Evolutionary conservation across 2,329 filamentous ascomycete genomes (phyloP), one percentile per base, ranked within the genome.

Genomic region (Colletotrichum lentis): DNA sequence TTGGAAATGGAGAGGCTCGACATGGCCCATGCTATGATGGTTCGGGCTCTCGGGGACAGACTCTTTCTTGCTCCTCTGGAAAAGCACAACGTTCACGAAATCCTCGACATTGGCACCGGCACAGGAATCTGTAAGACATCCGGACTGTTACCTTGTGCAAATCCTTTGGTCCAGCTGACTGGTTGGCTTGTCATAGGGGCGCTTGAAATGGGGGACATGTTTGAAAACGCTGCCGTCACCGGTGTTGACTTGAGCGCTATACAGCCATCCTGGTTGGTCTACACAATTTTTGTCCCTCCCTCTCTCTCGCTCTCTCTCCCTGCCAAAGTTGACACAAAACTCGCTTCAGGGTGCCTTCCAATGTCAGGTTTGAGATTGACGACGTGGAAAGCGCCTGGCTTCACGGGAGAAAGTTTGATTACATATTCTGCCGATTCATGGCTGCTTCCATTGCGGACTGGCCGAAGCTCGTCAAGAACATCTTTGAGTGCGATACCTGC

Each of bases 281-380:
- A 27, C 24, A 27, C 24, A 4, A 27, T n/a, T n/a, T n/a, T n/a
- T n/a, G 5, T 27, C 4, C 7, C 5, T 27, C 27, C 7, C 27
- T 27, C 27, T 27, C 4, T 27, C 27, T 7, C 27, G 1, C 27
- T 27, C 27, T 27, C 27, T 6, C 5, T 27, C 27, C 7, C 5
- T 27, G 27, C 27, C 27, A 27, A 27, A 27, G 27, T 27, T 27
- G 27, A 27, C 27, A 27, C 27, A 27, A 27, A 7, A 27, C 27
- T 27, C 27, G 27, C 5, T 27, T 27, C 27, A 62, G 60, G 73
- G 72, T 92, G 0, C 91, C 91, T 0, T 84, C 82, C 41, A 91
- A 91, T 71, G 86, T 88, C 67, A 82, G 84, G 64, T 91, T 91
- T 71, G 82, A 89, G 66, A 83, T 91, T 39, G 89, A 91, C 74